Base-by-base conservation (phyloP, 179 eudicot species). In the Drosera spatulata region DNA sequence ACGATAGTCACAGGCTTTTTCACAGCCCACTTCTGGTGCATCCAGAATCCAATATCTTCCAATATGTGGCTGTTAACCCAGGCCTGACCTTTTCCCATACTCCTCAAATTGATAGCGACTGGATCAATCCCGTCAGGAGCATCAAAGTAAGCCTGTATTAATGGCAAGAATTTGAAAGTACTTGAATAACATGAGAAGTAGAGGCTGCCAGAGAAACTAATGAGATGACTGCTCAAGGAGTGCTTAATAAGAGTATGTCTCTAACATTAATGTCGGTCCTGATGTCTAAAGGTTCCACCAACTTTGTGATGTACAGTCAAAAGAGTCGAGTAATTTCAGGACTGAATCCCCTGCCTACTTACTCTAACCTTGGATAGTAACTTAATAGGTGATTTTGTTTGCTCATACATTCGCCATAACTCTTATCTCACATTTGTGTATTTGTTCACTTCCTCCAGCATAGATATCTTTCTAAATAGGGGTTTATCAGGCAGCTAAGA, bases 41-140 rank as follows among this genome's bases (percentile, higher is more conserved):
- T 67, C 65, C 58, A 74, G 61, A 53, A 75, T 84, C 98, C 98
- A 91, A 64, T 84, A 91, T 73, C 98, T 79, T 74, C 98, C 98
- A 40, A 91, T 79, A 69, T 84, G 89, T 88, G 89, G 62, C 98
- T 93, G 69, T 91, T 91, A 44, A 91, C 87, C 98, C 98, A 91
- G 48, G 79, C 93, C 71, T 86, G 93, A 50, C 98, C 98, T 78
- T 91, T 91, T 44, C 96, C 95, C 98, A 91, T 88, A 68, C 96
- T 86, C 53, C 77, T 66, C 61, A 91, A 66, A 69, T 88, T 68
- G 71, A 91, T 77, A 58, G 81, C 89, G 71, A 88, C 86, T 4
- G 96, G 98, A 50, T 88, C 89, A 39, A 62, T 64, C 49, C 93
- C 98, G 53, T 49, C 80, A 41, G 83, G 90, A 56, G 84, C 79